These are phyloP conservation scores for Lachancea waltii DNA, from an alignment of 805 yeast species.

Conservation along the genomic window DNA sequence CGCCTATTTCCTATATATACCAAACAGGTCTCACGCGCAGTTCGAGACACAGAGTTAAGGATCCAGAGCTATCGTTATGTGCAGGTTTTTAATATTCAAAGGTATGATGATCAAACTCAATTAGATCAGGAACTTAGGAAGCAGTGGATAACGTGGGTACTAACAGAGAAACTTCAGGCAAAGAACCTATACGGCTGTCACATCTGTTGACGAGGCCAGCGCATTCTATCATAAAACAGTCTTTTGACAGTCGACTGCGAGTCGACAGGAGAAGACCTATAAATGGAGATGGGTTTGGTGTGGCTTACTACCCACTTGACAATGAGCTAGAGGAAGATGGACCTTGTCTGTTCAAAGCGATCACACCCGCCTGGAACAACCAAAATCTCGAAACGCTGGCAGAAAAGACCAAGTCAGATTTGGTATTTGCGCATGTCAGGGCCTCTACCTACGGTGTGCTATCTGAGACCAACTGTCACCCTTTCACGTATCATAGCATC, in stretches of 20 bases:
- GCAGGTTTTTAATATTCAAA: slow-evolving; percentile 86
- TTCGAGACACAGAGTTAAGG: too few species aligned
- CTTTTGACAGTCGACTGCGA: slow-evolving; percentile 83
- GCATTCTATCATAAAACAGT: slow-evolving; percentile 93
- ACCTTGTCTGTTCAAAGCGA: slow-evolving; percentile 91
- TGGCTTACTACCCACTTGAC: slow-evolving; percentile 78
- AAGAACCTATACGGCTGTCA: slow-evolving; percentile 79
- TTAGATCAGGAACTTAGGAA: too few species aligned
- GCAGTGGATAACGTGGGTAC: neutral
- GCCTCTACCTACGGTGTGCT: slow-evolving; percentile 94
- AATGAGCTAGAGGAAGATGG: slow-evolving; percentile 50
- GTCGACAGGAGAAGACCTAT: slow-evolving; percentile 86
- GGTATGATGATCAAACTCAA: slow-evolving; percentile 25
- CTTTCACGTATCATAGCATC: slow-evolving; percentile 77
- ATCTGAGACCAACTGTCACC: slow-evolving; percentile 95
- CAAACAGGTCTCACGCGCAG: too few species aligned
- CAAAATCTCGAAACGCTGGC: slow-evolving; percentile 80
- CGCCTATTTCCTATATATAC: neutral
- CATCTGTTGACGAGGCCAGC: slow-evolving; percentile 91
- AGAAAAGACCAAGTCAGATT: slow-evolving; percentile 73
- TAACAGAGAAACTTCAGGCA: slow-evolving; percentile 65
- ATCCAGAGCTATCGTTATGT: slow-evolving; percentile 44
- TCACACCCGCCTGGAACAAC: slow-evolving; percentile 98
- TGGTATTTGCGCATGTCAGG: slow-evolving; percentile 92
- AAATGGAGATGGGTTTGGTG: slow-evolving; percentile 98